phyloP scores from a whole-genome alignment of 2,329 filamentous ascomycete genomes.

The Onygenales sp. region DNA sequence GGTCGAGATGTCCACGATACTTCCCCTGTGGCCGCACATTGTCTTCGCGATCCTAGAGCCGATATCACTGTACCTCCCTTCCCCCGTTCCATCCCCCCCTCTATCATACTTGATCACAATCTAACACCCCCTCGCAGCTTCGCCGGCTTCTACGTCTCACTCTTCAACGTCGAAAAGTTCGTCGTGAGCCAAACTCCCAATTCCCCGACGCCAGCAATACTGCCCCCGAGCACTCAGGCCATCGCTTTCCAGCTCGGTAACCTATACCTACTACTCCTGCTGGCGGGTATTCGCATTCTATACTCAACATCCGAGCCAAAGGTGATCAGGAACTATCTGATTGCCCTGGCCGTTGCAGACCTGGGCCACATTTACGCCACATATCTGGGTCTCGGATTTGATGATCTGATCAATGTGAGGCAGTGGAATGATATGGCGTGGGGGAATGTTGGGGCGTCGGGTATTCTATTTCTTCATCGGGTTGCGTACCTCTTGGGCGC shows the following conservation, averaged over 20 bases:
- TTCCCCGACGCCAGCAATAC: constrained; percentile 16
- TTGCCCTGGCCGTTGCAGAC: constrained; percentile 56
- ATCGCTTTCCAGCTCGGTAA: constrained; percentile 62
- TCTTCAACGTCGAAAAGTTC: constrained; percentile 53
- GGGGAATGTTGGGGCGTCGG: constrained; percentile 62
- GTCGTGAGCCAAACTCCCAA: constrained; percentile 51
- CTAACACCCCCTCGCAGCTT: constrained; percentile 35
- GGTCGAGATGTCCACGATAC: constrained; percentile 33
- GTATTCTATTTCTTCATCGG: constrained; percentile 48
- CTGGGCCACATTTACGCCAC: constrained; percentile 58
- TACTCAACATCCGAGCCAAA: constrained; percentile 55
- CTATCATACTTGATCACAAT: constrained; percentile 5
- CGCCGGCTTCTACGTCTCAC: constrained; percentile 48
- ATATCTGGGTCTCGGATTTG: constrained; percentile 48
- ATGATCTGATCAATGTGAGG: constrained; percentile 42
- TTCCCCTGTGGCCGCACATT: constrained; percentile 55
- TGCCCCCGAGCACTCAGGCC: constrained; percentile 36
- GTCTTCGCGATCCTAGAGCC: constrained; percentile 62
- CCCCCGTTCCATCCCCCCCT: neutral
- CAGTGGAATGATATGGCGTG: constrained; percentile 63
- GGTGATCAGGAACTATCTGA: constrained; percentile 58
- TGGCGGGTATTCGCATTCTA: constrained; percentile 55
- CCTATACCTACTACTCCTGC: constrained; percentile 55
- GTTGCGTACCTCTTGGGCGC: constrained; percentile 49
- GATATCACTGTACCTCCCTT: constrained; percentile 44